Evolutionary conservation across 495 filamentous ascomycete genomes (phyloP), one percentile per base, ranked within the genome.

Genomic region (Lasiosphaeria miniovina): DNA sequence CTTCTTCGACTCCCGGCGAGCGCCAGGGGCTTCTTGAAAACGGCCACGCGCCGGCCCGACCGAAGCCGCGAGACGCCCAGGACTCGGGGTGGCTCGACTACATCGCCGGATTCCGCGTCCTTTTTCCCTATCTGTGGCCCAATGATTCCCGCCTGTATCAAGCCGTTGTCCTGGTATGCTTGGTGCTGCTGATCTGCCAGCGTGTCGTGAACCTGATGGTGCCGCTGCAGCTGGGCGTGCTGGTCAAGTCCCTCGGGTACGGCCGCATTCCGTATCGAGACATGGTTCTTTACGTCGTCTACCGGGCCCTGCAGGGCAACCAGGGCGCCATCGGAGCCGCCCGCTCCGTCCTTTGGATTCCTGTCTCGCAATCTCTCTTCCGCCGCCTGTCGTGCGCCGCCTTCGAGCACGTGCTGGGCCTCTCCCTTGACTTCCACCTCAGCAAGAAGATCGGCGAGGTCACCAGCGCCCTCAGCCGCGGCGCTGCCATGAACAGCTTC

Each of bases 361-460:
- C 93, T 1, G 89, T 96, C 59, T 85, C 90, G 43, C 93, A 97
- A 67, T 94, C 96, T 70, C 93, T 91, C 12, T 97, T 96, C 70
- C 89, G 90, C 72, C 90, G 92, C 56, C 82, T 97, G 31, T 94
- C 91, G 2, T 91, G 90, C 1, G 91, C 93, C 10, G 88, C 92
- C 9, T 97, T 97, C 65, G 93, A 97, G 72, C 93, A 97, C 68
- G 93, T 97, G 14, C 93, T 96, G 70, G 83, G 86, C 43, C 84
- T 97, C 10, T 96, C 91, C 73, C 79, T 96, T 61, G 93, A 96
- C 68, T 97, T 97, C 68, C 93, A 97, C 71, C 82, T 96, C 14
- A 89, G 90, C 49, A 97, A 97, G 75, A 90, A 90, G 72, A 96
- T 91, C 2, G 93, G 93, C 36, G 93, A 97, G 71, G 91, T 97